These are phyloP conservation scores for Hypoxylon fragiforme DNA, from an alignment of 495 filamentous ascomycete species.

Conservation along the genomic window DNA sequence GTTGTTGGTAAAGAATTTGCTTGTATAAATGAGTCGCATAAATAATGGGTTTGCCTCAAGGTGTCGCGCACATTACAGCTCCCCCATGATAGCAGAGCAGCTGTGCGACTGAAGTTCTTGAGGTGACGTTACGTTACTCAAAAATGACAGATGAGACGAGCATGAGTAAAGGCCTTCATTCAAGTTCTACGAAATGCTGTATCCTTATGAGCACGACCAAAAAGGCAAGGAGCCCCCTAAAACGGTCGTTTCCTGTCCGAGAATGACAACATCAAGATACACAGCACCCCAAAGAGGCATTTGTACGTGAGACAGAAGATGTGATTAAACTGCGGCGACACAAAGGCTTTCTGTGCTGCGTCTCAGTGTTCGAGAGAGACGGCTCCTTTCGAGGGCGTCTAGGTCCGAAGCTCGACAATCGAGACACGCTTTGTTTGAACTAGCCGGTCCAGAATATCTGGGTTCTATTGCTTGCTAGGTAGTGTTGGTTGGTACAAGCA, in stretches of 20 bases:
- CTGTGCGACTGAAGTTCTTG: slow-evolving; percentile 23
- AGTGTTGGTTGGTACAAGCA: no score
- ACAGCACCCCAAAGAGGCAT: slow-evolving; percentile 28
- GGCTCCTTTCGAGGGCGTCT: slow-evolving; percentile 14
- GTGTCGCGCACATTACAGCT: no score
- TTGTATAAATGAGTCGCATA: no score
- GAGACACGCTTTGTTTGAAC: slow-evolving; percentile 25
- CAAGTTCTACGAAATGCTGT: slow-evolving; percentile 24
- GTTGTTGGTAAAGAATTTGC: no score
- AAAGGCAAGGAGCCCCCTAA: slow-evolving; percentile 25
- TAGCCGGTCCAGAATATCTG: not conserved
- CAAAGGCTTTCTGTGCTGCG: slow-evolving; percentile 30
- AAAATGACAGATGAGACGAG: slow-evolving; percentile 33
- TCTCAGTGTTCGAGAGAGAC: slow-evolving; percentile 33
- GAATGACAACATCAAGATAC: slow-evolving; percentile 29
- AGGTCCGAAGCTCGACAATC: slow-evolving; percentile 20
- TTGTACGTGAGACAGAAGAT: slow-evolving; percentile 27
- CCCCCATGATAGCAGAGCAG: slow-evolving; percentile 12
- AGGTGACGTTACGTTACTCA: slow-evolving; percentile 31
- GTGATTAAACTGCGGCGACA: slow-evolving; percentile 33
- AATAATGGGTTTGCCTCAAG: no score
- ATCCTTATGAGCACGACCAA: slow-evolving; percentile 30
- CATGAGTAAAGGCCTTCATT: slow-evolving; percentile 21
- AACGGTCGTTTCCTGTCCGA: slow-evolving; percentile 30
- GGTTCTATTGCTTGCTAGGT: no score